Base-by-base conservation (phyloP, 345 rosid species). In the Mangifera indica region DNA sequence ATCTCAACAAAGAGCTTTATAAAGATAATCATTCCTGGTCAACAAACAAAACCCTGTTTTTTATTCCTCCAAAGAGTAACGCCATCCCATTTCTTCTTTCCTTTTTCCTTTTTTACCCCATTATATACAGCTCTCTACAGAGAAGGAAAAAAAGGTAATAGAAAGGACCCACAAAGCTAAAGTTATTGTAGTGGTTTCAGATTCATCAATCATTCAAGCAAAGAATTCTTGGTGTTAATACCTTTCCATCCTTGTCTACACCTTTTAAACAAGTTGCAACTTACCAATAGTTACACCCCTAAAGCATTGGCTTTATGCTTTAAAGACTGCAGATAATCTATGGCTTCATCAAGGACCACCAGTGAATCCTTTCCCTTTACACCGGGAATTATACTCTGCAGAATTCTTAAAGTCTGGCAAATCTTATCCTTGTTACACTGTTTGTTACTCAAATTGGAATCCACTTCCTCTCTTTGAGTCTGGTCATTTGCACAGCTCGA, bases 281-380 rank as follows among this genome's bases (percentile, higher is more conserved):
- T 74, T 61, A 77, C 20, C 44, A 55, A 42, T 67, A 67, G 78
- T 74, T 81, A 70, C 71, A 78, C 54, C 76, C 85, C 92, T 26
- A 79, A 73, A 18, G 81, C 77, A 72, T 68, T 68, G 24, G 84
- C 85, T 71, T 88, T 84, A 14, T 73, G 79, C 84, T 87, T 90
- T 75, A 92, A 76, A n/a, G 78, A 71, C 80, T 85, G 86, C 74
- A 92, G 65, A 83, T 89, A 88, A 63, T 82, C 80, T 64, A 89
- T 86, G 26, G 96, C 93, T 81, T 92, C 88, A 68, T 92, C 93
- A 1, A 92, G 81, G 76, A 88, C 83, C 63, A 69, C 67, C 71
- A 87, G 59, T 13, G 96, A 82, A 69, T 87, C 87, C 76, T 88
- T 92, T 63, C 88, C 90, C 81, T 87, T 84, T 3, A 83, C 87